A percentile compares a stretch with the other conserved stretches of the same genome.
Conservation (phyloP, 2,329 filamentous ascomycete genomes). For the Microascus cirrosus region DNA sequence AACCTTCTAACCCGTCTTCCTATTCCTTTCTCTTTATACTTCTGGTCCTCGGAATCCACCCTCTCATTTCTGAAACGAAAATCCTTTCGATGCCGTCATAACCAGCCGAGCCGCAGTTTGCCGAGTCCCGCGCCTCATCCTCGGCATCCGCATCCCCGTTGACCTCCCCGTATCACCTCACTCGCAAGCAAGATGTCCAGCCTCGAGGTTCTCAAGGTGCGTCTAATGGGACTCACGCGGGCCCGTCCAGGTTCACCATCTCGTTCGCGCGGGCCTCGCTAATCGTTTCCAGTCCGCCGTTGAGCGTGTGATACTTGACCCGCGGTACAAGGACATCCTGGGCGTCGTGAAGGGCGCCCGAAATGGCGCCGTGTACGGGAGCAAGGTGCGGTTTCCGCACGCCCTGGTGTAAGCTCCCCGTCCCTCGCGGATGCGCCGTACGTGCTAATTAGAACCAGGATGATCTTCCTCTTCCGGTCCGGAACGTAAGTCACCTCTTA, state of each 20-base stretch:
- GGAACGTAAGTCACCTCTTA: slow-evolving; percentile 53
- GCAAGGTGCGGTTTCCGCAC: slow-evolving; percentile 96
- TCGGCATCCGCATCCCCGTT: neutral
- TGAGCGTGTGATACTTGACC: slow-evolving; percentile 71
- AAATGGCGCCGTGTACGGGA: slow-evolving; percentile 93
- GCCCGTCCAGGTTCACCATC: neutral
- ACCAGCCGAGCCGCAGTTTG: neutral
- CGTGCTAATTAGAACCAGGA: slow-evolving; percentile 35
- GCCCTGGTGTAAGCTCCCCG: slow-evolving; percentile 58
- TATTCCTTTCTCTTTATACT: neutral
- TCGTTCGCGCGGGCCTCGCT: neutral
- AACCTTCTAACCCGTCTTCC: neutral
- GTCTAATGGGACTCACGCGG: neutral
- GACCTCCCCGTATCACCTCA: neutral
- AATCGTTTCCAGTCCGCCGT: slow-evolving; percentile 36
- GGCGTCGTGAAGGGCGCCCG: slow-evolving; percentile 84
- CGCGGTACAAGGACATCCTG: slow-evolving; percentile 73
- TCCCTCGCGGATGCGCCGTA: neutral
- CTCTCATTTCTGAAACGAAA: neutral
- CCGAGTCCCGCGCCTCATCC: neutral
- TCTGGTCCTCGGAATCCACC: neutral
- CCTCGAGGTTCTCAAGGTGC: slow-evolving; percentile 18
- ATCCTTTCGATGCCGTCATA: neutral
- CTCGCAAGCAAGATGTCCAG: slow-evolving; percentile 7
- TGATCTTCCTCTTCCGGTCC: slow-evolving; percentile 93